A percentile compares a stretch with the other conserved stretches of the same genome.
phyloP scores from a whole-genome alignment of 805 yeast species.

The Osmozyma mogii region DNA sequence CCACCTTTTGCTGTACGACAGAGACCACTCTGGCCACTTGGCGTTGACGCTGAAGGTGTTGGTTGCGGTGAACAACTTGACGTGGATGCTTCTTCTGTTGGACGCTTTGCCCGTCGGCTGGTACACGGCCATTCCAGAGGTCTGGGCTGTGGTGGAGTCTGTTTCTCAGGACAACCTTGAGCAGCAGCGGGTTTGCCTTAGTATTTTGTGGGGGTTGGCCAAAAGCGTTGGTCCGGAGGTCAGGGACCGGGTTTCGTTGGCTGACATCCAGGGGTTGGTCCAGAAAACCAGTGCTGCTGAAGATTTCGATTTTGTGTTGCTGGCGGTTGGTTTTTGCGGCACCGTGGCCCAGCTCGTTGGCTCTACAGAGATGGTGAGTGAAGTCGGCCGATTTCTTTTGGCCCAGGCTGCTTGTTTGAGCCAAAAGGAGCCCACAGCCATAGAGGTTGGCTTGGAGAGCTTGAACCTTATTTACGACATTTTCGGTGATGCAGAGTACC shows the following conservation, averaged over 20 bases:
- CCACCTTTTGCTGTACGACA: slow-evolving; percentile 33
- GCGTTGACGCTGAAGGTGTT: slow-evolving; percentile 48
- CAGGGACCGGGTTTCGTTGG: slow-evolving; percentile 15
- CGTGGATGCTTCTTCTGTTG: slow-evolving; percentile 44
- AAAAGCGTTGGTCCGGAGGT: slow-evolving; percentile 30
- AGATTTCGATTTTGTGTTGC: slow-evolving; percentile 33
- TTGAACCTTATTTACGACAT: slow-evolving; percentile 67
- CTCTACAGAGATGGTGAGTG: slow-evolving; percentile 35
- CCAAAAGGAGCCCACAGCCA: slow-evolving; percentile 10
- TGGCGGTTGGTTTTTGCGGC: slow-evolving; percentile 47
- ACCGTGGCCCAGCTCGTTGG: slow-evolving; percentile 40
- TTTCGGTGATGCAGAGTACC: slow-evolving; percentile 63
- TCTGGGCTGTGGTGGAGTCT: slow-evolving; percentile 23
- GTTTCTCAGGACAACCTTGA: slow-evolving; percentile 12
- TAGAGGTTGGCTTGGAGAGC: slow-evolving; percentile 47
- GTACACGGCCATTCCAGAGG: slow-evolving; percentile 19
- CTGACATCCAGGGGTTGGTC: slow-evolving; percentile 21
- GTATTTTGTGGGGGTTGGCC: slow-evolving; percentile 30
- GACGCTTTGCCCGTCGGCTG: slow-evolving; percentile 31
- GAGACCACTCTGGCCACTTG: slow-evolving; percentile 14
- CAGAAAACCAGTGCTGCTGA: slow-evolving; percentile 9
- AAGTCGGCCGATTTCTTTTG: slow-evolving; percentile 39
- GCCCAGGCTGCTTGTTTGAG: slow-evolving; percentile 5
- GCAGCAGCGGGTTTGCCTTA: slow-evolving; percentile 25
- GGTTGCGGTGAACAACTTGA: slow-evolving; percentile 62